Evolutionary conservation across 192 early-diverging fungal genomes (phyloP), one percentile per base, ranked within the genome.

Genomic region (Jimgerdemannia flammicorona): DNA sequence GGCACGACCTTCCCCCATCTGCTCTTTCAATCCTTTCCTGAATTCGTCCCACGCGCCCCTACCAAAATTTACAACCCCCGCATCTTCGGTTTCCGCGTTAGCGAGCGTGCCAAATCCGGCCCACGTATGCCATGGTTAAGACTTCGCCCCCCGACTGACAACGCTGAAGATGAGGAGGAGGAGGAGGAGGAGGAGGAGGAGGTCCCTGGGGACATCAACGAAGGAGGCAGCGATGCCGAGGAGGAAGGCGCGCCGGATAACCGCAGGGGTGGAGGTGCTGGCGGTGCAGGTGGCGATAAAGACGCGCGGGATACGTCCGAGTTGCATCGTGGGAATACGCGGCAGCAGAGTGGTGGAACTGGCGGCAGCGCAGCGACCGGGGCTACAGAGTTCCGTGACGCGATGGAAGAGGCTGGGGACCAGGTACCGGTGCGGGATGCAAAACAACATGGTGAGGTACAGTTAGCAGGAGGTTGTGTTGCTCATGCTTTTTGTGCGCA

Each of bases 1-100:
- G 97, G 97, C 43, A 94, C 98, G 18, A 96, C 96, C 3, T 97
- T 99, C 80, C 92, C 96, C 9, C 93, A 96, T 78, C 83, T 99
- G 75, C 89, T 98, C 67, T 93, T 97, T 82, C 88, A 94, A 81
- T 91, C 91, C 8, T 97, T 91, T 85, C 92, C 95, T 0, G 89
- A 93, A 44, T 76, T 94, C 44, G 80, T 92, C 14, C 94, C 93
- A 70, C 73, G 75, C 40, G 78, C 84, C 4, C 78, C 78, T 69
- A 73, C 79, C 63, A 85, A 85, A 41, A 86, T 93, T 39, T 98
- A 97, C 84, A 81, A 84, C 4, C 95, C 95, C 39, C 88, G 84
- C n/a, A 89, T 99, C 44, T 99, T 96, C 86, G 97, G 97, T 40
- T 98, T 99, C 81, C 86, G 92, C 64, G 86, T 99, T 64, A 93